phyloP scores from a whole-genome alignment of 2,329 filamentous ascomycete genomes.

The Lasiodiplodia hormozganensis region DNA sequence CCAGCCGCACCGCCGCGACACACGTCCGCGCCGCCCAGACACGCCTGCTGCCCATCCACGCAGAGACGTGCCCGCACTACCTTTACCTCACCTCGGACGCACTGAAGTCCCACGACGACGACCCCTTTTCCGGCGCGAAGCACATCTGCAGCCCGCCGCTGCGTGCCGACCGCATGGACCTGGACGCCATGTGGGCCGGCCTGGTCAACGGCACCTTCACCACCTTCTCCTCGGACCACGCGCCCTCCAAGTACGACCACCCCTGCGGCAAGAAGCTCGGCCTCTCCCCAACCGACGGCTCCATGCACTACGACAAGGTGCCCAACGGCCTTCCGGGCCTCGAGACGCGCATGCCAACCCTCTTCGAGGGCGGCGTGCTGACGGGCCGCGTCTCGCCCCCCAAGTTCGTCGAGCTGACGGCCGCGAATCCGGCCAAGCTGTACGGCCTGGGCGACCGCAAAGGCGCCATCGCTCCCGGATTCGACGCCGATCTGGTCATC shows the following conservation, averaged over 20 bases:
- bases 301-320: conserved; percentile 49
- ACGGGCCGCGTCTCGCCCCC: conserved; percentile 35
- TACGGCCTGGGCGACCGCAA: conserved; percentile 63
- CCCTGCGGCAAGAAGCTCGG: conserved; percentile 49
- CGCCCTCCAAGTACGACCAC: conserved; percentile 49
- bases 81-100: conserved; percentile 43
- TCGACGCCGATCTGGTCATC: conserved; percentile 64
- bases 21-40: conserved; percentile 46
- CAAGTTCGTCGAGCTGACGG: conserved; percentile 55
- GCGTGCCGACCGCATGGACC: conserved; percentile 40
- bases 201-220: conserved; percentile 46
- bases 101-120: conserved; percentile 40
- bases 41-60: conserved; percentile 44
- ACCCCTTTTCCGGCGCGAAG: conserved; percentile 45
- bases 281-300: conserved; percentile 37
- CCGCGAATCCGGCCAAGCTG: conserved; percentile 55
- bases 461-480: conserved; percentile 58
- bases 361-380: conserved; percentile 45
- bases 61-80: conserved; percentile 48
- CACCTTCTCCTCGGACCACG: conserved; percentile 45
- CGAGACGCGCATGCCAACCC: conserved; percentile 50
- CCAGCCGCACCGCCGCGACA: conserved; percentile 44
- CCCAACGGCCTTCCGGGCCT: conserved; percentile 54
- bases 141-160: conserved; percentile 46
- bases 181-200: conserved; percentile 44